Evolutionary conservation across 1,139 yeast genomes (phyloP).

Genomic region (Scheffersomyces illinoinensis): DNA sequence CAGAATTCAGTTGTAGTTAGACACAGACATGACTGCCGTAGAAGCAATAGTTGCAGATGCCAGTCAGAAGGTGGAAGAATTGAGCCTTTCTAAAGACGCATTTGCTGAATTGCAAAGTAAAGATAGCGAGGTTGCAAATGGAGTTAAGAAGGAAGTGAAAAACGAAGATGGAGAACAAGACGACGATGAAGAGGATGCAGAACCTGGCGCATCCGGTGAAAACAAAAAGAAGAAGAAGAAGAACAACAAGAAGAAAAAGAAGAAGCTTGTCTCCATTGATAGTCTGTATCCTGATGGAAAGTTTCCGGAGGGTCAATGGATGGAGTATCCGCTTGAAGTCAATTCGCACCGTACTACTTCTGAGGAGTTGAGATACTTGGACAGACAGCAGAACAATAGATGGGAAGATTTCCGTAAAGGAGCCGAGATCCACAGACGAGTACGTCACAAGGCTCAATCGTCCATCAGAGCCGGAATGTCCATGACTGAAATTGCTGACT

Average conservation of each 20-base stretch:
- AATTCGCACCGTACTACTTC: constrained; percentile 78
- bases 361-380: constrained; percentile 82
- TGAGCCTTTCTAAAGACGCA: background rate
- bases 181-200: constrained; percentile 22
- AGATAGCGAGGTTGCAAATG: background rate
- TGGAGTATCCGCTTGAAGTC: constrained; percentile 69
- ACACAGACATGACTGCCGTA: constrained; percentile 4
- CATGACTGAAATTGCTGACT: constrained; percentile 85
- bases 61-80: constrained; percentile 7
- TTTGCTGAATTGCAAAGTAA: background rate
- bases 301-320: constrained; percentile 90
- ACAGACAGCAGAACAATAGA: constrained; percentile 59
- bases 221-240: constrained; percentile 49
- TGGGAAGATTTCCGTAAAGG: constrained; percentile 95
- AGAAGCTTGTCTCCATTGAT: constrained; percentile 57
- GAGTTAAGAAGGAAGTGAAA: background rate
- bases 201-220: constrained; percentile 10
- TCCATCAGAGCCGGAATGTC: constrained; percentile 88
- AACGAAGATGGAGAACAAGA: constrained; percentile 36
- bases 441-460: constrained; percentile 75
- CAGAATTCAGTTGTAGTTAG: background rate
- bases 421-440: constrained; percentile 93
- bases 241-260: constrained; percentile 38
- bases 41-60: constrained; percentile 7
- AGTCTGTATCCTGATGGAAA: constrained; percentile 67